These are phyloP conservation scores for Blastocystis sp. DNA, from an alignment of 352 stramenopile genomes.

Conservation along the genomic window DNA sequence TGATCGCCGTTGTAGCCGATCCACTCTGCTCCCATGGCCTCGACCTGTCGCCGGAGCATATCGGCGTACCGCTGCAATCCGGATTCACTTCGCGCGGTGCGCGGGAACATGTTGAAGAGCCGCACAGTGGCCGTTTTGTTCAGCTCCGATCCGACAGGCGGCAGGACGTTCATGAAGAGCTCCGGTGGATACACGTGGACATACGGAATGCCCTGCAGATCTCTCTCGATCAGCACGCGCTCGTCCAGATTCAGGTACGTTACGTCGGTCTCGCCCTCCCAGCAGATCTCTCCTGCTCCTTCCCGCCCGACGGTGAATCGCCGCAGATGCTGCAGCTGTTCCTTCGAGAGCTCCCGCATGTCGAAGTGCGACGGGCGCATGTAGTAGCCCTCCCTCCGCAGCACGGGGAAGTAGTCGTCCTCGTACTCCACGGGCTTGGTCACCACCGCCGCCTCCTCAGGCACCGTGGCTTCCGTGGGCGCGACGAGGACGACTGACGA, in stretches of 20 bases:
- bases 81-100: not conserved
- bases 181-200: slow-evolving; percentile 24
- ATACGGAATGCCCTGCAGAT: slow-evolving; percentile 13
- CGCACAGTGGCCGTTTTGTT: slow-evolving; percentile 16
- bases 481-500: not conserved
- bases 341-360: not conserved
- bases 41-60: slow-evolving; percentile 2
- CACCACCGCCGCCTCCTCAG: not conserved
- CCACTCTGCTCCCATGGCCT: slow-evolving; percentile 34
- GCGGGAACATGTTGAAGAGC: slow-evolving; percentile 48
- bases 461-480: not conserved
- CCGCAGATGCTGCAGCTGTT: not conserved
- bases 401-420: slow-evolving; percentile 28
- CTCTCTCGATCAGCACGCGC: slow-evolving; percentile 20
- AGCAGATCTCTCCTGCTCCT: slow-evolving; percentile 40
- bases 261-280: slow-evolving; percentile 27
- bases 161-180: slow-evolving; percentile 13
- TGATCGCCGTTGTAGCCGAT: not conserved
- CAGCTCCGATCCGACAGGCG: not conserved
- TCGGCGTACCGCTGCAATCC: not conserved
- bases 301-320: slow-evolving; percentile 9
- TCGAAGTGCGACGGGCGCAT: slow-evolving; percentile 7
- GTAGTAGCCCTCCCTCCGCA: slow-evolving; percentile 29
- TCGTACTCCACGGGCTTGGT: not conserved
- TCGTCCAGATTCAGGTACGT: slow-evolving; percentile 16